Evolutionary conservation across 495 filamentous ascomycete genomes (phyloP), one percentile per base, ranked within the genome.

Genomic region (Penicillium soppii): DNA sequence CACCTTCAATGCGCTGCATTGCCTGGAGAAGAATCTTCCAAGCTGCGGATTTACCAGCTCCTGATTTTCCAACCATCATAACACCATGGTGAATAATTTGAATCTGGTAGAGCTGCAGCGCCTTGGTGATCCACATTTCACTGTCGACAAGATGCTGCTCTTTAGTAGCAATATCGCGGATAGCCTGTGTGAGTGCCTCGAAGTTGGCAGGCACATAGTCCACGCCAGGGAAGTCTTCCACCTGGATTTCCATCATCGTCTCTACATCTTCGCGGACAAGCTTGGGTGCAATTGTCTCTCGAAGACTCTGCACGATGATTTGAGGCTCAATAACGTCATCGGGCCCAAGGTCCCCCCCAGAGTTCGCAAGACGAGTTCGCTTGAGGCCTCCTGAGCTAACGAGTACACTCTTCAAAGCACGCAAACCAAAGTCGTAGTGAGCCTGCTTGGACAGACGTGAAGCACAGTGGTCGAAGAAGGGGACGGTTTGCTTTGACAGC

Each of bases 51-150:
- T 99, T 99, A 55, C 94, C 94, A 27, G 92, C 85, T 9, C 94
- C 94, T 4, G 94, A 97, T 60, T 87, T 88, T 36, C 94, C 94
- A 5, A 99, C 94, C 94, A 97, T 97, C 95, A 99, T 99, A 15
- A 99, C 95, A 83, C 94, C 94, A 58, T 99, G 94, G 59, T 99
- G 94, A 36, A 97, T 94, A 43, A 80, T 85, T 69, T 99, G 94
- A 53, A 99, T 99, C 66, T 99, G 94, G 67, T 91, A 96, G 6
- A 99, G 81, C 61, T 99, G 94, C 6, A 97, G 76, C 40, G 92
- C 85, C 76, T 99, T 99, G 36, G 87, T 90, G 80, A 96, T 91
- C 95, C 95, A 99, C 51, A 84, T 85, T 43, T 96, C 91, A 45
- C 85, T 97, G 62, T 92, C 86, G 9, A 96, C 87, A 19, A 91